Percentiles rank a stretch among this genome's conserved stretches.
These are phyloP conservation scores for Thermomucor indicae-seudaticae DNA, from an alignment of 371 early-diverging fungal genomes.

Conservation along the genomic window DNA sequence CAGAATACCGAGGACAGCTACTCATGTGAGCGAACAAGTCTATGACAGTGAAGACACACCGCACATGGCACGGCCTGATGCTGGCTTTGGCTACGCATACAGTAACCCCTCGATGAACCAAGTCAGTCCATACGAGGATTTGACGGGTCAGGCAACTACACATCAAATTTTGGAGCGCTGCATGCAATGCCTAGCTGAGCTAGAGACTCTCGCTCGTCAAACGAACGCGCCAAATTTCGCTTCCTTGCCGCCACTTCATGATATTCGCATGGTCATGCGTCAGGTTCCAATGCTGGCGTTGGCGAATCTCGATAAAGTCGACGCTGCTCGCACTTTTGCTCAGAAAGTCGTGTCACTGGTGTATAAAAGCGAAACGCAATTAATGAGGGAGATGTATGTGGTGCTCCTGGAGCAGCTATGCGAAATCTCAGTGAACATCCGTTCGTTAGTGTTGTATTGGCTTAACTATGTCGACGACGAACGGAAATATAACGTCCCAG, in stretches of 20 bases:
- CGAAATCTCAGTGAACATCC: conserved; percentile 71
- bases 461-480: conserved; percentile 91
- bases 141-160: conserved; percentile 17
- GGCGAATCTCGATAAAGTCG: conserved; percentile 72
- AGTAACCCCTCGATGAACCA: background rate
- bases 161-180: conserved; percentile 70
- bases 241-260: conserved; percentile 74
- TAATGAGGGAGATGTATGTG: conserved; percentile 81
- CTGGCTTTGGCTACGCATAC: conserved; percentile 10
- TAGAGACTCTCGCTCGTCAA: conserved; percentile 68
- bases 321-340: conserved; percentile 74
- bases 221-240: conserved; percentile 57
- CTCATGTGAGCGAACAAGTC: conserved; percentile 7
- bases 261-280: conserved; percentile 67
- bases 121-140: conserved; percentile 4
- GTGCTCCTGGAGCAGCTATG: conserved; percentile 77
- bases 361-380: conserved; percentile 69
- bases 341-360: conserved; percentile 84
- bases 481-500: conserved; percentile 85
- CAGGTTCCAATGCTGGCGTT: conserved; percentile 67
- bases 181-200: conserved; percentile 65
- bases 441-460: conserved; percentile 87
- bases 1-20: conserved; percentile 39
- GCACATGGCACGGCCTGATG: conserved; percentile 7
- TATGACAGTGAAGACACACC: conserved; percentile 5